A percentile compares a stretch with the other conserved stretches of the same genome.
Conservation (phyloP, 2,329 filamentous ascomycete genomes). For the Emericellopsis cladophorae region DNA sequence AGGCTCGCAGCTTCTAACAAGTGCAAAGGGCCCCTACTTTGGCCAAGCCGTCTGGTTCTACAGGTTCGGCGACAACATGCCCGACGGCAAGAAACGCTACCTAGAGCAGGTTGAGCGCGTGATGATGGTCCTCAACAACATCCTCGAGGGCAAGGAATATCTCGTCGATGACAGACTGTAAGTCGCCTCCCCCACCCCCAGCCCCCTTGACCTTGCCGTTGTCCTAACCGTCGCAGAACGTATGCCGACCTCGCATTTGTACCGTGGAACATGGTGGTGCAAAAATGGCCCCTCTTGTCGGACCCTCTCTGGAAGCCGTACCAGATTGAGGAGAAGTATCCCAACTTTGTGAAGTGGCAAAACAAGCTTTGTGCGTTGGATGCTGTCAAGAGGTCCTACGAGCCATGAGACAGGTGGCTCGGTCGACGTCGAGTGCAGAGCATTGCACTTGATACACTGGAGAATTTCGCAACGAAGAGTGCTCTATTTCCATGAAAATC, state of each 20-base stretch:
- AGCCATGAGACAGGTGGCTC: not conserved
- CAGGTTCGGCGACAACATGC: not conserved
- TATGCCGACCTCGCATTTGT: slow-evolving; percentile 20
- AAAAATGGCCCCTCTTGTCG: not conserved
- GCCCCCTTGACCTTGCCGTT: not conserved
- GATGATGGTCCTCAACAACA: slow-evolving; percentile 3
- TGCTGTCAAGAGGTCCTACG: slow-evolving; percentile 11
- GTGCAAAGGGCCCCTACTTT: slow-evolving; percentile 29
- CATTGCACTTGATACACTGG: too few species aligned
- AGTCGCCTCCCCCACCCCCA: slow-evolving; percentile 2
- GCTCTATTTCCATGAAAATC: too few species aligned
- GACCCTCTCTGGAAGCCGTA: slow-evolving; percentile 5
- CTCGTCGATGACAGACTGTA: slow-evolving; percentile 19
- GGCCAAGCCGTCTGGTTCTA: slow-evolving; percentile 26
- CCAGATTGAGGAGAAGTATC: slow-evolving; percentile 16
- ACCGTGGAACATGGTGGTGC: slow-evolving; percentile 11
- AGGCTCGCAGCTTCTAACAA: not conserved
- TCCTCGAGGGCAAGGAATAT: slow-evolving; percentile 18
- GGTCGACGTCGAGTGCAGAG: too few species aligned
- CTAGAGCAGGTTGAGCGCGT: slow-evolving; percentile 1
- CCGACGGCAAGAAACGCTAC: not conserved
- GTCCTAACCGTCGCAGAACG: slow-evolving; percentile 8
- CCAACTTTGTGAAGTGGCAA: slow-evolving; percentile 21
- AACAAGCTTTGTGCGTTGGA: slow-evolving; percentile 16
- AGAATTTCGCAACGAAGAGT: too few species aligned